Conservation (phyloP, 2,329 filamentous ascomycete genomes). For the Ophioceras dolichostomum region DNA sequence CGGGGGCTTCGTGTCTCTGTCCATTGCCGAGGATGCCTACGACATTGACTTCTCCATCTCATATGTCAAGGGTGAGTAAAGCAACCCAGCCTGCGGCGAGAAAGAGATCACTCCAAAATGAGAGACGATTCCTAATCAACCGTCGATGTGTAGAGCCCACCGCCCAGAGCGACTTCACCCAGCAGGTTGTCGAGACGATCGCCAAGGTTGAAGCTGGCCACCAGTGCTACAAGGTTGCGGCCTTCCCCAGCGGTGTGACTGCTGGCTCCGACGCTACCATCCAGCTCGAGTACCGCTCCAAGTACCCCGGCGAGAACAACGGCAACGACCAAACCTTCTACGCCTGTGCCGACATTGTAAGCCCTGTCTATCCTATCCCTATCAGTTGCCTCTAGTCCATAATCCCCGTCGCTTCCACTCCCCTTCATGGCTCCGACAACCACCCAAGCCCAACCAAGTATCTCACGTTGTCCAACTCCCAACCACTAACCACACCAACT, state of each 20-base stretch:
- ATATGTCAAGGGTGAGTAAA: conserved; percentile 25
- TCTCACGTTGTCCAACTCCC: too few relatives aligned
- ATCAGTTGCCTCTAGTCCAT: background rate
- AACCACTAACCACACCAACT: too few relatives aligned
- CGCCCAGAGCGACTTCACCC: conserved; percentile 17
- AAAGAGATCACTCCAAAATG: too few relatives aligned
- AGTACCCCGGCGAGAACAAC: conserved; percentile 13
- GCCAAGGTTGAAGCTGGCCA: conserved; percentile 20
- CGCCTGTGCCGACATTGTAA: conserved; percentile 24
- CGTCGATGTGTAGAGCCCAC: conserved; percentile 18
- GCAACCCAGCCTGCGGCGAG: too few relatives aligned
- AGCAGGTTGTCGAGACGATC: conserved; percentile 17
- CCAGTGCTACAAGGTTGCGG: conserved; percentile 21
- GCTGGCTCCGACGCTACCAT: conserved; percentile 22
- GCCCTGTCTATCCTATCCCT: conserved; percentile 1
- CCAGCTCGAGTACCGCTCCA: conserved; percentile 22
- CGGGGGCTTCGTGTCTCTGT: conserved; percentile 7
- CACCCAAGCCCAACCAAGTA: too few relatives aligned
- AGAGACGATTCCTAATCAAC: too few relatives aligned
- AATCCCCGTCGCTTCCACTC: background rate
- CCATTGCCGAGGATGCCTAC: conserved; percentile 10
- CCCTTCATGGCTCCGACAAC: too few relatives aligned
- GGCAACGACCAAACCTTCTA: conserved; percentile 21
- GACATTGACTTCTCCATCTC: conserved; percentile 9
- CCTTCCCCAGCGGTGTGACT: conserved; percentile 12